Base-by-base conservation (phyloP, 306 rosid genomes). In the Quercus mongolica region DNA sequence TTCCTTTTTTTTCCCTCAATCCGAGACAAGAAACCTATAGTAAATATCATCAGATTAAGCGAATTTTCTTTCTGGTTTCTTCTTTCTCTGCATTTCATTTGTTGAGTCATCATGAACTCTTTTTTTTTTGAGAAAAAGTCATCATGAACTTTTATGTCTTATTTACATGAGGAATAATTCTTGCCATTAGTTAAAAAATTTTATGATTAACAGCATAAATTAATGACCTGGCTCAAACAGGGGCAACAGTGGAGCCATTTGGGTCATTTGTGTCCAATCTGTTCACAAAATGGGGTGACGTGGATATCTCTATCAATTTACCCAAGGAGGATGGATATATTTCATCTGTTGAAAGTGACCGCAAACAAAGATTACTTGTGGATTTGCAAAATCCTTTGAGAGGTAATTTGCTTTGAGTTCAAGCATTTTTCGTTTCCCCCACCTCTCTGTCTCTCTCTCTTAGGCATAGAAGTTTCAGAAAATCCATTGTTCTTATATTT, bases 191-290 rank as follows among this genome's bases (percentile, higher is more conserved):
- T 54, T 70, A 71, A 62, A 73, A 51, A 76, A 64, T 62, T 49
- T 38, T 67, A 69, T 64, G 56, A 71, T 46, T 46, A 46, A 46
- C 52, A 46, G 0, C 52, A 46, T 46, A 46, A 46, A 80, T 81
- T 78, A 58, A 54, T 70, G 57, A 80, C 79, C 81, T 71, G 77
- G 51, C 75, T 79, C 75, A 78, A 88, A 71, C 91, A 95, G 99
- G 99, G 75, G 97, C 99, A 80, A 88, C 86, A 54, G 89, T 92
- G 74, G 98, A 92, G 82, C 96, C 98, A 23, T 95, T 87, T 86
- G 99, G 99, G 35, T 95, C 98, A 33, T 93, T 92, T 84, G 94
- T 89, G 41, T 92, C 98, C 21, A 83, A 83, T 81, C 93, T 92
- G 69, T 95, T 91, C 82, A 82, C 96, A 1, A 83, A 87, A 30